Percentiles rank a stretch among this genome's conserved stretches.
These are phyloP conservation scores for Vaccinium corymbosum DNA, from an alignment of 148 eudicot genomes.

Conservation along the genomic window DNA sequence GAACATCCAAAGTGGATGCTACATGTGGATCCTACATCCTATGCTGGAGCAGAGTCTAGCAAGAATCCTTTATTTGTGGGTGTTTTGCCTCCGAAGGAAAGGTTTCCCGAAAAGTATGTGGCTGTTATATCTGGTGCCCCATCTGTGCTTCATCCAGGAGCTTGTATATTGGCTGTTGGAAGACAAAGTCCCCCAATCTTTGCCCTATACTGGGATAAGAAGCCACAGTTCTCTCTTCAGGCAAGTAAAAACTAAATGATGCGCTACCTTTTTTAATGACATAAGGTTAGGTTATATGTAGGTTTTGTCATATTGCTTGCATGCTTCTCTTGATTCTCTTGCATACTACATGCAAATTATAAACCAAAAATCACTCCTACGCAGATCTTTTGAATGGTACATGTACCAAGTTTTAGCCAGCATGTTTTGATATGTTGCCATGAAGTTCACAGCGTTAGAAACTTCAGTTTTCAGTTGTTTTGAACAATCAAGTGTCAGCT, in stretches of 20 bases:
- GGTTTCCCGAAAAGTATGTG: conserved; percentile 86
- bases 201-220: conserved; percentile 85
- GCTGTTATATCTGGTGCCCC: conserved; percentile 81
- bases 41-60: conserved; percentile 89
- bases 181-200: conserved; percentile 73
- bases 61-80: conserved; percentile 92
- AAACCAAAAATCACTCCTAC: background rate
- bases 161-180: conserved; percentile 71
- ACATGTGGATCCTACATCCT: conserved; percentile 80
- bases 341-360: background rate
- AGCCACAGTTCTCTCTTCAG: conserved; percentile 81
- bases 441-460: background rate
- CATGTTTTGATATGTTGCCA: background rate
- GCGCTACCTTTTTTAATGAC: background rate
- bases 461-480: background rate
- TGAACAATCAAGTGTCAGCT: background rate
- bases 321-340: background rate
- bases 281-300: background rate
- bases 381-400: background rate
- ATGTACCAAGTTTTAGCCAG: background rate
- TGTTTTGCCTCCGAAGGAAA: conserved; percentile 84
- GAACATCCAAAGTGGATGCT: conserved; percentile 96
- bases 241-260: conserved; percentile 33
- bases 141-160: conserved; percentile 82
- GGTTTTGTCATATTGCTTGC: conserved; percentile 11